Conservation (phyloP, 2,329 filamentous ascomycete genomes). For the Ophiocordyceps unilateralis region DNA sequence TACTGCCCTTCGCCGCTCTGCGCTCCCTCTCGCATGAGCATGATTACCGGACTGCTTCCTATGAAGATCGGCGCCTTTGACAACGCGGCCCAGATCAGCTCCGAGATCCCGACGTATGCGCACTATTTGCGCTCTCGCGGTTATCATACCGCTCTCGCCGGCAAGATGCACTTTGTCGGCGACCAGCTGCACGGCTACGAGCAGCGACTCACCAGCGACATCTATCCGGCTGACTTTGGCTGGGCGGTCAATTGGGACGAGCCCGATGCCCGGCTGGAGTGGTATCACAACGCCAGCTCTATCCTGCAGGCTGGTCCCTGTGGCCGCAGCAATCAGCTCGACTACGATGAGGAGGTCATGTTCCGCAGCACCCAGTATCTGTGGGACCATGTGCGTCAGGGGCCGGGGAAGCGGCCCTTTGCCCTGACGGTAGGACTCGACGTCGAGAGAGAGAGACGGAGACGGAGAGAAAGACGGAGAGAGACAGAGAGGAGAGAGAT, state of each 20-base stretch:
- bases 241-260: slow-evolving; percentile 96
- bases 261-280: slow-evolving; percentile 70
- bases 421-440: slow-evolving; percentile 65
- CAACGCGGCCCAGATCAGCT: slow-evolving; percentile 71
- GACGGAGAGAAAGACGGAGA: too few species aligned
- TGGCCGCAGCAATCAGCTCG: slow-evolving; percentile 82
- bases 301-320: slow-evolving; percentile 81
- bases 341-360: slow-evolving; percentile 95
- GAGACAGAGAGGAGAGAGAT: too few species aligned
- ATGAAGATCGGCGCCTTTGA: slow-evolving; percentile 87
- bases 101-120: slow-evolving; percentile 78
- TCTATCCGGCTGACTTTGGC: slow-evolving; percentile 86
- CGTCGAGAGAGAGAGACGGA: too few species aligned
- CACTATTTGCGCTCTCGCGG: slow-evolving; percentile 74
- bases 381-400: slow-evolving; percentile 77
- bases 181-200: slow-evolving; percentile 93
- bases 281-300: slow-evolving; percentile 93
- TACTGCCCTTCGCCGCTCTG: slow-evolving; percentile 91
- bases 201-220: slow-evolving; percentile 81
- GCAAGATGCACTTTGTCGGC: slow-evolving; percentile 96
- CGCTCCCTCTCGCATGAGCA: slow-evolving; percentile 81
- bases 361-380: slow-evolving; percentile 79
- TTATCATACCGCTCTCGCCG: slow-evolving; percentile 79
- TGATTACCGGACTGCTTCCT: slow-evolving; percentile 83
- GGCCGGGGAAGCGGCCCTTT: slow-evolving; percentile 58